Evolutionary conservation across 164 flowering plant species (phyloP).

Genomic region (Stephania japonica): DNA sequence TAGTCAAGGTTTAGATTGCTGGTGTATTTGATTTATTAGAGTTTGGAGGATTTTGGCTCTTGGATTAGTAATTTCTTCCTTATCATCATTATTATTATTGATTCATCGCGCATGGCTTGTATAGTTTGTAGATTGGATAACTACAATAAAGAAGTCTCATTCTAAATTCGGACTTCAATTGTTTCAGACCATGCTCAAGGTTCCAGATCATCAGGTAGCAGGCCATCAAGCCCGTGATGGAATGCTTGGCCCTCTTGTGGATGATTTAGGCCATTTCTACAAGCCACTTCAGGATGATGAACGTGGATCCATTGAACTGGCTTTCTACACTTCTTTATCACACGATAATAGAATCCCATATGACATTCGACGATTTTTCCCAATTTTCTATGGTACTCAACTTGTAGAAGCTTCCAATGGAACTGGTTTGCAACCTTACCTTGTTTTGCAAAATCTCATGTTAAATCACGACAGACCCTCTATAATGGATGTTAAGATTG

Average conservation of each 20-base stretch:
- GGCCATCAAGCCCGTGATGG: constrained; percentile 71
- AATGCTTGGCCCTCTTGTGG: constrained; percentile 71
- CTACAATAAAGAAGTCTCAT: neutral
- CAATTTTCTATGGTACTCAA: constrained; percentile 64
- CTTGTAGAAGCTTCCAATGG: constrained; percentile 38
- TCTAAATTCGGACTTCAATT: neutral
- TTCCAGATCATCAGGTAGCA: constrained; percentile 85
- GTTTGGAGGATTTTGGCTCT: too few species aligned
- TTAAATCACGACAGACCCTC: constrained; percentile 30
- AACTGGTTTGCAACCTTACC: constrained; percentile 32
- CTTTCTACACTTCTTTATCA: constrained; percentile 56
- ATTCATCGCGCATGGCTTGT: too few species aligned
- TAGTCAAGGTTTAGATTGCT: too few species aligned
- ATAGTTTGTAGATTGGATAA: neutral
- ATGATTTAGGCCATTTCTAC: constrained; percentile 78
- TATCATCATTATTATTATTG: too few species aligned
- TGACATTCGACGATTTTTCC: constrained; percentile 43
- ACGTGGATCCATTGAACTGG: constrained; percentile 42
- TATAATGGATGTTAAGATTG: constrained; percentile 75
- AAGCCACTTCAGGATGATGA: constrained; percentile 76
- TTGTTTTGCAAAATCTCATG: neutral
- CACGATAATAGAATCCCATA: constrained; percentile 48
- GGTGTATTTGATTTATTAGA: too few species aligned
- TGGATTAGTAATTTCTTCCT: too few species aligned
- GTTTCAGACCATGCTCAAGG: constrained; percentile 42